Base-by-base conservation (phyloP, 108 stramenopile genomes). In the Nitzschia inconspicua region DNA sequence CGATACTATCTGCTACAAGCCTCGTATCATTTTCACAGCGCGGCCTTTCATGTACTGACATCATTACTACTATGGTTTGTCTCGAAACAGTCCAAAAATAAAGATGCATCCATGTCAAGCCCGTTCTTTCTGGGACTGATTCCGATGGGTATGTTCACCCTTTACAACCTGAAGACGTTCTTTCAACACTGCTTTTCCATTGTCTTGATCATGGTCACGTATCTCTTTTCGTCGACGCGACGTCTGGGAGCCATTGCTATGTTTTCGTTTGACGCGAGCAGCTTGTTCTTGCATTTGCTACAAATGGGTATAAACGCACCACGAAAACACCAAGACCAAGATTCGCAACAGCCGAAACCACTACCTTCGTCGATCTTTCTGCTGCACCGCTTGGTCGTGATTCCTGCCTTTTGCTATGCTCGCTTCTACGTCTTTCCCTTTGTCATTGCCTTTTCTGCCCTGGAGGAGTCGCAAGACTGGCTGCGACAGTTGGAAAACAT, bases 401-500 rank as follows among this genome's bases (percentile, higher is more conserved):
- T 91, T 28, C 90, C 90, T 2, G 65, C 57, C 20, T 91, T 84
- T 66, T 44, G 85, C 22, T 84, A 82, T 43, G 69, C 70, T 46
- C 75, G 90, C 24, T 82, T 91, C 51, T 79, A 74, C 49, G 80
- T 91, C 10, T 77, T 85, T 25, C 86, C 89, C 27, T 79, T 84
- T 25, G 66, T 85, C 0, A 69, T 91, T 25, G 78, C 82, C 63
- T 81, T 77, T 51, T 88, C 84, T 3, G 85, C 84, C 16, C 9
- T 63, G 63, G 68, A 64, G 24, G 89, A 91, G 61, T 80, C 78
- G 2, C 55, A 76, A 44, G 67, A 76, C 14, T 91, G 89, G 89
- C 73, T 91, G 32, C 77, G 79, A 26, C 86, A 91, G 60, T 67
- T 91, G 39, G 89, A 91, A 53, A 74, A 78, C 24, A 86, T 83